These are phyloP conservation scores for Heliocybe sulcata DNA, from an alignment of 1,284 basidiomycete genomes.

Conservation along the genomic window DNA sequence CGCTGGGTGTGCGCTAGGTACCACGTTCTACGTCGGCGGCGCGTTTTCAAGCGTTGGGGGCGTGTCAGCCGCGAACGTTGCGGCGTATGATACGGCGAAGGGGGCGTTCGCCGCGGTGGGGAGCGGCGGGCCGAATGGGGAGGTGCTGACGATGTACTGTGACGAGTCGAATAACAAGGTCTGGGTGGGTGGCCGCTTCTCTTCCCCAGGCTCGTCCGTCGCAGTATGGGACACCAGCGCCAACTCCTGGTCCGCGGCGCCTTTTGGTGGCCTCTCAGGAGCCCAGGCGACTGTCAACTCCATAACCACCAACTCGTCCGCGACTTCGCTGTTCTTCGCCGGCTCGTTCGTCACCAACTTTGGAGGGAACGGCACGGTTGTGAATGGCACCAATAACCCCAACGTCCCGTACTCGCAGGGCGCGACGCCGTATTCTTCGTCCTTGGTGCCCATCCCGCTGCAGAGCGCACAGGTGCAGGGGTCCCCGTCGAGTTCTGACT, in stretches of 20 bases:
- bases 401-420: slow-evolving; percentile 71
- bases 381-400: slow-evolving; percentile 66
- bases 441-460: slow-evolving; percentile 83
- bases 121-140: slow-evolving; percentile 60
- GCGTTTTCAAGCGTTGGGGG: slow-evolving; percentile 64
- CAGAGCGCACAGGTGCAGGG: slow-evolving; percentile 60
- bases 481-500: slow-evolving; percentile 58
- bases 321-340: slow-evolving; percentile 75
- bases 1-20: slow-evolving; percentile 57
- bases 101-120: slow-evolving; percentile 55
- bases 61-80: slow-evolving; percentile 58
- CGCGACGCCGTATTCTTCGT: slow-evolving; percentile 83
- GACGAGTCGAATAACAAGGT: slow-evolving; percentile 65
- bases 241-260: slow-evolving; percentile 66
- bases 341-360: slow-evolving; percentile 82
- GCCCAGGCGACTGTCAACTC: slow-evolving; percentile 61
- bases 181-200: slow-evolving; percentile 85
- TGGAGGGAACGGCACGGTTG: slow-evolving; percentile 44
- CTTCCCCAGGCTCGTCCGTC: slow-evolving; percentile 63
- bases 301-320: slow-evolving; percentile 71
- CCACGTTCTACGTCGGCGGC: slow-evolving; percentile 70
- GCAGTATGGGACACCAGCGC: slow-evolving; percentile 72
- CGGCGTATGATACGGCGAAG: slow-evolving; percentile 60
- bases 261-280: slow-evolving; percentile 81
- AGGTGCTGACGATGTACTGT: slow-evolving; percentile 76